Evolutionary conservation across 768 basidiomycete genomes (phyloP), one percentile per base, ranked within the genome.

Genomic region (Asterophora parasitica): DNA sequence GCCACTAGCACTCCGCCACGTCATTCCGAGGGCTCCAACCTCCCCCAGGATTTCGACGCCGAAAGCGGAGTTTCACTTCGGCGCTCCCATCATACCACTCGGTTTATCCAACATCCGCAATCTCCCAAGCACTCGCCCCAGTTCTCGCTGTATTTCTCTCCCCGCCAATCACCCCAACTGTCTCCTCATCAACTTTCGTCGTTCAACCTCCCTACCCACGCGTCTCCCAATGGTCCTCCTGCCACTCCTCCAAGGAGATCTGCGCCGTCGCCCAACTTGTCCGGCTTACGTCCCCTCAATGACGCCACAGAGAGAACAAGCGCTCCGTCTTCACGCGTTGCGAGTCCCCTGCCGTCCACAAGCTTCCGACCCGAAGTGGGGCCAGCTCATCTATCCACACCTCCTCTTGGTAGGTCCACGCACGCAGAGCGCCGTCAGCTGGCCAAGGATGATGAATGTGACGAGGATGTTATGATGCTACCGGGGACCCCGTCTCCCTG

Each of bases 61-160:
- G 82, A 84, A 60, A 77, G 75, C 46, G 82, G 82, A 2, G 64
- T 85, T 44, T 81, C 81, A 4, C 76, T 82, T 39, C 85, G 83
- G 16, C 75, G 79, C 13, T 75, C 73, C 15, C 84, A 82, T 61
- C 83, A 83, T 53, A 71, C 74, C 6, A 77, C 82, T 34, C 73
- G 80, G 23, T 68, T 73, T 34, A 62, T 73, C 11, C 71, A 72
- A 39, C 71, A 72, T 19, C 54, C 37, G 53, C 67, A 57, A 7
- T 62, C 62, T 20, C 68, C 67, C 30, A 68, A 60, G 57, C 68
- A 58, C 8, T 61, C 63, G 30, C 67, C 67, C 38, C 61, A 61
- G 38, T 58, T 48, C 41, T 67, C 57, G n/a, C 64, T 58, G 20
- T 65, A 54, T 52, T 69, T 63, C 52, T 66, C 64, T 16, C 63